These are phyloP conservation scores for Cordyceps javanica DNA, from an alignment of 2,329 filamentous ascomycete genomes.

Conservation along the genomic window DNA sequence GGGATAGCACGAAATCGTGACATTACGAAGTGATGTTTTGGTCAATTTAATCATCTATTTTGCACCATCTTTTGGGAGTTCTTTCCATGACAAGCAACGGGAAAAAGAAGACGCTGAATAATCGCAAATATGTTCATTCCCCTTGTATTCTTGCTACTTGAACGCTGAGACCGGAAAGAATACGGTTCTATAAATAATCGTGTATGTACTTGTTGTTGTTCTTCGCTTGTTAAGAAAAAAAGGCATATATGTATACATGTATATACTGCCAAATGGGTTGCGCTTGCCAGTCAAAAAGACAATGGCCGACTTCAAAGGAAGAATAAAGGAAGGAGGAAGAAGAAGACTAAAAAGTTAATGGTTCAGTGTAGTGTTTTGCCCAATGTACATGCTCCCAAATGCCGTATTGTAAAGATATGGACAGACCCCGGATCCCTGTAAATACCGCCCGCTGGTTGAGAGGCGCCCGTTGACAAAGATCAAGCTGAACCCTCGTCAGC, in stretches of 20 bases:
- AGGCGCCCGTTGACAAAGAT: background rate
- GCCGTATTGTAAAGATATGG: background rate
- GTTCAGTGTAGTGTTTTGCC: background rate
- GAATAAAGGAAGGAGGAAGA: background rate
- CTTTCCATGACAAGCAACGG: background rate
- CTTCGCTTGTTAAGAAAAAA: constrained; percentile 1
- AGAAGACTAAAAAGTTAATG: background rate
- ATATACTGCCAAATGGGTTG: no score
- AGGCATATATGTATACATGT: no score
- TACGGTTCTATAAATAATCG: no score
- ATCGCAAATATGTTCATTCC: background rate
- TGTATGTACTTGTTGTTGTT: no score
- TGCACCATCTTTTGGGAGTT: background rate
- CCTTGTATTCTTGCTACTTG: background rate
- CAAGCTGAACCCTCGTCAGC: background rate
- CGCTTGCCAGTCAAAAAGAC: no score
- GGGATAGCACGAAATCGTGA: no score
- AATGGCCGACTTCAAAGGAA: no score
- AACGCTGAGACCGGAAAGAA: background rate
- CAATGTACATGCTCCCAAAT: background rate
- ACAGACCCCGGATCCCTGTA: background rate
- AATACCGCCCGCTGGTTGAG: background rate
- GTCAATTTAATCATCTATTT: no score
- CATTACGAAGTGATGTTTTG: no score
- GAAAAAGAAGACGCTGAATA: background rate